These are phyloP conservation scores for Myxozyma neotropica DNA, from an alignment of 805 yeast species.

Conservation along the genomic window DNA sequence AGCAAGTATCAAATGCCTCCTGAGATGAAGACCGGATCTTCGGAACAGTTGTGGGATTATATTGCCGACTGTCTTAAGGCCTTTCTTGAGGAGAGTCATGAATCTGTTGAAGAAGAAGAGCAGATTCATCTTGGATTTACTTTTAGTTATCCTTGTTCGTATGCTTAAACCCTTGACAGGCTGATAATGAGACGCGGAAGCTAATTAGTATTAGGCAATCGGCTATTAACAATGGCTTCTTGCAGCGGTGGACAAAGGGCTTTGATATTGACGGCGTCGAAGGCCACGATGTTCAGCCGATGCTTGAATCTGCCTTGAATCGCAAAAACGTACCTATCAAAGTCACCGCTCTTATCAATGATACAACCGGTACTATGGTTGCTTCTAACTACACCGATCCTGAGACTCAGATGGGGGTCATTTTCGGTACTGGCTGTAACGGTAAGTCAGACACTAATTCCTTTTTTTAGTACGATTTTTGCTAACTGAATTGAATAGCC, in stretches of 20 bases:
- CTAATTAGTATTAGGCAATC: slow-evolving; percentile 49
- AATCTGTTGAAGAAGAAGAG: slow-evolving; percentile 46
- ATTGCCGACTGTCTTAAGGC: slow-evolving; percentile 77
- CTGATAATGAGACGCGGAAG: neutral
- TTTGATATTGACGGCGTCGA: slow-evolving; percentile 92
- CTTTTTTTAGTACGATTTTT: too few relatives aligned
- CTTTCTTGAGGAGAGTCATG: slow-evolving; percentile 70
- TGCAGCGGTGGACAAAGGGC: slow-evolving; percentile 98
- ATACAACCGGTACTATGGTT: slow-evolving; percentile 94
- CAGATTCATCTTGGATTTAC: slow-evolving; percentile 86
- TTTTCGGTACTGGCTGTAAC: slow-evolving; percentile 96
- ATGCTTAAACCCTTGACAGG: neutral
- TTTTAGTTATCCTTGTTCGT: slow-evolving; percentile 74
- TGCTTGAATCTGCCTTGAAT: slow-evolving; percentile 77
- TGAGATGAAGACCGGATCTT: slow-evolving; percentile 72
- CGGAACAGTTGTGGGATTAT: slow-evolving; percentile 78
- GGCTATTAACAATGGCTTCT: slow-evolving; percentile 79
- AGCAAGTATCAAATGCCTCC: slow-evolving; percentile 74
- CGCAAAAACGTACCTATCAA: slow-evolving; percentile 70
- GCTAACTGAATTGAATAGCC: slow-evolving; percentile 18
- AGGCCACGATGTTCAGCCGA: slow-evolving; percentile 90
- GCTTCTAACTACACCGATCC: slow-evolving; percentile 93
- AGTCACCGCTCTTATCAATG: slow-evolving; percentile 92
- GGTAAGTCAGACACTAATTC: too few relatives aligned
- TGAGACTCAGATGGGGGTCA: slow-evolving; percentile 88